Base-by-base conservation (phyloP, 208 protist species). In the Leishmania guyanensis region DNA sequence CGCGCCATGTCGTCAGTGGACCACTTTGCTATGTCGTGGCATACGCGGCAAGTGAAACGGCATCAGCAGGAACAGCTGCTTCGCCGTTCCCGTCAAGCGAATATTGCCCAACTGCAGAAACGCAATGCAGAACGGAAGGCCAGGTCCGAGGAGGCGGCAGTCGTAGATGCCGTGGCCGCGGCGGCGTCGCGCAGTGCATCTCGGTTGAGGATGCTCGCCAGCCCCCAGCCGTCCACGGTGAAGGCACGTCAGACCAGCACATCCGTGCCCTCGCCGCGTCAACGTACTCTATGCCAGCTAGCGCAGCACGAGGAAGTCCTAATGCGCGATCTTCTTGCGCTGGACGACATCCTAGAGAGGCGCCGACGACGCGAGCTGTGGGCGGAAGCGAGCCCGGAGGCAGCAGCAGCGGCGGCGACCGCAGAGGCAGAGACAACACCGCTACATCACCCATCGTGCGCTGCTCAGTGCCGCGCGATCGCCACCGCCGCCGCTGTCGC, bases 261-360 rank as follows among this genome's bases (percentile, higher is more conserved):
- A 6, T 26, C 71, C 8, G 9, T 29, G 51, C 1, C 12, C 53
- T 65, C 56, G 54, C 74, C 29, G 33, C 74, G 39, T 14, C 72
- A 29, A 29, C 14, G 4, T n/a, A 76, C 16, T 29, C 17, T 16
- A 4, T 39, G 12, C 48, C 77, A 80, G 62, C 66, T 88, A 17
- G 77, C 76, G 22, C 22, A 64, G 62, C 75, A 88, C 64, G 85
- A 79, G 36, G 74, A 22, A 16, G 53, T 29, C 12, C 75, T 88
- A 50, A 80, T 75, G n/a, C 60, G 75, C 48, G 71, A 85, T 6
- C 62, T 88, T 33, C 26, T 9, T 8, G 58, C 20, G 16, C 74
- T 88, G n/a, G 80, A 88, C 54, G 65, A 5, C 1, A 78, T 78
- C 26, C 50, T 88, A 3, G 85, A 88, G 75, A 26, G 66, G 66